Conservation (phyloP, 2,329 filamentous ascomycete genomes). For the Ceratocystis albifundus region DNA sequence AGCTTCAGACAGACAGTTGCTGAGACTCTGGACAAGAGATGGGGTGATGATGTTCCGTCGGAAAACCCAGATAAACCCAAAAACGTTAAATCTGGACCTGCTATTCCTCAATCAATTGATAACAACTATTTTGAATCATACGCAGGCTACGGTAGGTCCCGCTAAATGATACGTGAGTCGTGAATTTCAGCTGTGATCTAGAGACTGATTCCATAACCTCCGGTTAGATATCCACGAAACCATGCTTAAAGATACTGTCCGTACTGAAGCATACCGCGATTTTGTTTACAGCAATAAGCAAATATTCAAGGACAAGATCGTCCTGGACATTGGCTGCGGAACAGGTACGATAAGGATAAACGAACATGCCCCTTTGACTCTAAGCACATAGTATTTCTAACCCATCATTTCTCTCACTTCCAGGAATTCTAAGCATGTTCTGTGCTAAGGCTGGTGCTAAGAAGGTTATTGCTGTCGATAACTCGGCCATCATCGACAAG, state of each 20-base stretch:
- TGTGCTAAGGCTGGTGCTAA: slow-evolving; percentile 81
- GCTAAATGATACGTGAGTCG: no score
- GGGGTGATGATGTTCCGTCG: slow-evolving; percentile 40
- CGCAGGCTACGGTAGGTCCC: slow-evolving; percentile 44
- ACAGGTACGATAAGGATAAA: slow-evolving; percentile 36
- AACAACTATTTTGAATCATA: slow-evolving; percentile 52
- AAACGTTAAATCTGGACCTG: slow-evolving; percentile 24
- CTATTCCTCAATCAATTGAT: slow-evolving; percentile 31
- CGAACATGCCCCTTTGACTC: not conserved
- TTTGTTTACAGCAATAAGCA: slow-evolving; percentile 90
- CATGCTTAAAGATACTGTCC: slow-evolving; percentile 83
- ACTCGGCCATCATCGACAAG: slow-evolving; percentile 79
- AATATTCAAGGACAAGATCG: slow-evolving; percentile 72
- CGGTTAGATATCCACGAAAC: slow-evolving; percentile 80
- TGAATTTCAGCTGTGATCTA: not conserved
- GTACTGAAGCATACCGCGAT: slow-evolving; percentile 85
- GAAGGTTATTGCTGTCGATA: slow-evolving; percentile 82
- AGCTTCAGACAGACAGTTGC: slow-evolving; percentile 55
- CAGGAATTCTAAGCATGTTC: slow-evolving; percentile 85
- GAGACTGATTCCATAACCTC: not conserved
- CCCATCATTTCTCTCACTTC: not conserved
- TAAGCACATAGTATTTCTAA: not conserved
- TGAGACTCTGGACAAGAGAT: slow-evolving; percentile 53
- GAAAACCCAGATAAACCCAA: slow-evolving; percentile 32
- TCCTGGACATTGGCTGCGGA: slow-evolving; percentile 84